A percentile compares a stretch with the other conserved stretches of the same genome.
Conservation (phyloP, 1,284 basidiomycete genomes). For the Macrocystidia cucumis region DNA sequence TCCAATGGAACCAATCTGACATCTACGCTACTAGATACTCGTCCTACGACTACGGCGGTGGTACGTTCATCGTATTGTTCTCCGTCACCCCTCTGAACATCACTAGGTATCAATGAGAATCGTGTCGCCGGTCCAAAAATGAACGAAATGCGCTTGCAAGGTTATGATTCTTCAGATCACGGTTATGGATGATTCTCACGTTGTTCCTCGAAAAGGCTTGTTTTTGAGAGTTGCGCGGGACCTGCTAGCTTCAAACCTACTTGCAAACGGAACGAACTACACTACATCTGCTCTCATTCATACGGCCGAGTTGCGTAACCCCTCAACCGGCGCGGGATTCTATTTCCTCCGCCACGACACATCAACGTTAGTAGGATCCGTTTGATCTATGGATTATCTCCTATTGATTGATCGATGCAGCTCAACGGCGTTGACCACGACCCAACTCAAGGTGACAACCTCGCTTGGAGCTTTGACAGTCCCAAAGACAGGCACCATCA, state of each 20-base stretch:
- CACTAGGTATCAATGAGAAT: conserved; percentile 41
- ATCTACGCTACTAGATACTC: conserved; percentile 22
- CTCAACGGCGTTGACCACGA: conserved; percentile 30
- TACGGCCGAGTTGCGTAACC: conserved; percentile 39
- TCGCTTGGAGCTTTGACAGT: conserved; percentile 31
- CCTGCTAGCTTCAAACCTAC: conserved; percentile 28
- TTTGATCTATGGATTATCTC: conserved; percentile 11
- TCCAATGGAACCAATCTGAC: too few relatives aligned
- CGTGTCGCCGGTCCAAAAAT: conserved; percentile 40
- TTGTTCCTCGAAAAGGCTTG: conserved; percentile 34
- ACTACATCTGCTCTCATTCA: conserved; percentile 35
- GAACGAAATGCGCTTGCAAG: conserved; percentile 49
- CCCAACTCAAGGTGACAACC: conserved; percentile 30
- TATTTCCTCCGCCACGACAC: conserved; percentile 42
- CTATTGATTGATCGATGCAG: conserved; percentile 13
- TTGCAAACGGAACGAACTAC: conserved; percentile 39
- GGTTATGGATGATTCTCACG: conserved; percentile 5
- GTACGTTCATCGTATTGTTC: conserved; percentile 14
- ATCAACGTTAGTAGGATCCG: conserved; percentile 26
- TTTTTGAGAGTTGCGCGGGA: conserved; percentile 42
- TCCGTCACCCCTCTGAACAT: conserved; percentile 8
- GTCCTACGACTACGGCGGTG: conserved; percentile 44
- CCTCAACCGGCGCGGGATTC: conserved; percentile 36
- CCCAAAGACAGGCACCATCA: conserved; percentile 28
- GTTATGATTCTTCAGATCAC: conserved; percentile 11